Evolutionary conservation across 192 early-diverging fungal genomes (phyloP).

Genomic region (Phlyctochytrium planicorne): DNA sequence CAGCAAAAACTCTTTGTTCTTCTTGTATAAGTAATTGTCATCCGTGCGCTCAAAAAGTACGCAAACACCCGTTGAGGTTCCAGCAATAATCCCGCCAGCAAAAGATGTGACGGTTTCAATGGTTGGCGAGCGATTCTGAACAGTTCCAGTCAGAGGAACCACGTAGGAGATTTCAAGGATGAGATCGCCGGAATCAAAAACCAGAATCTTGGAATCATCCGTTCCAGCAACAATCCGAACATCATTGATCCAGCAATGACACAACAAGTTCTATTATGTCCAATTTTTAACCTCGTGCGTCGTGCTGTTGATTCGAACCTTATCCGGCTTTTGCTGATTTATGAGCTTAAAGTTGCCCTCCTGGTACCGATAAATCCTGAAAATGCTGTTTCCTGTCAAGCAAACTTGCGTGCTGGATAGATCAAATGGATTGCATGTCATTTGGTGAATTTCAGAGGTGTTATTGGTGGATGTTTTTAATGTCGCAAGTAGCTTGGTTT

Average conservation of each 20-base stretch:
- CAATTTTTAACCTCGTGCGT: conserved; percentile 5
- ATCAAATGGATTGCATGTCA: conserved; percentile 52
- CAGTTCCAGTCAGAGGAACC: conserved; percentile 10
- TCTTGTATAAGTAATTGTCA: conserved; percentile 42
- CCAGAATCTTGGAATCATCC: conserved; percentile 47
- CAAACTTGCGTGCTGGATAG: conserved; percentile 42
- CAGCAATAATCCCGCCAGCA: conserved; percentile 44
- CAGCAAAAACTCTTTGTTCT: conserved; percentile 38
- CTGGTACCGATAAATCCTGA: conserved; percentile 39
- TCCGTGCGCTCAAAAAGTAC: conserved; percentile 50
- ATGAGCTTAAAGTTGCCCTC: conserved; percentile 50
- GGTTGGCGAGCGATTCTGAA: conserved; percentile 28
- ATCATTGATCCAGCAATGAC: conserved; percentile 51
- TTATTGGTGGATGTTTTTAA: conserved; percentile 36
- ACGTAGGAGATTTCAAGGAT: conserved; percentile 41
- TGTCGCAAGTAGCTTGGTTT: conserved; percentile 39
- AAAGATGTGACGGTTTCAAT: conserved; percentile 37
- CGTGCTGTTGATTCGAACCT: conserved; percentile 22
- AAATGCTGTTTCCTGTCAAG: conserved; percentile 46
- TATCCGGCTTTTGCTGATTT: conserved; percentile 48
- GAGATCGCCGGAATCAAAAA: conserved; percentile 55
- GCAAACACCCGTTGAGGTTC: conserved; percentile 37
- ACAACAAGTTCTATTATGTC: conserved; percentile 41
- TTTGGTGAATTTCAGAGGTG: conserved; percentile 43
- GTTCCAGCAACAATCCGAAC: conserved; percentile 49